phyloP scores from a whole-genome alignment of 2,329 filamentous ascomycete species.

The Thielaviopsis euricoi region DNA sequence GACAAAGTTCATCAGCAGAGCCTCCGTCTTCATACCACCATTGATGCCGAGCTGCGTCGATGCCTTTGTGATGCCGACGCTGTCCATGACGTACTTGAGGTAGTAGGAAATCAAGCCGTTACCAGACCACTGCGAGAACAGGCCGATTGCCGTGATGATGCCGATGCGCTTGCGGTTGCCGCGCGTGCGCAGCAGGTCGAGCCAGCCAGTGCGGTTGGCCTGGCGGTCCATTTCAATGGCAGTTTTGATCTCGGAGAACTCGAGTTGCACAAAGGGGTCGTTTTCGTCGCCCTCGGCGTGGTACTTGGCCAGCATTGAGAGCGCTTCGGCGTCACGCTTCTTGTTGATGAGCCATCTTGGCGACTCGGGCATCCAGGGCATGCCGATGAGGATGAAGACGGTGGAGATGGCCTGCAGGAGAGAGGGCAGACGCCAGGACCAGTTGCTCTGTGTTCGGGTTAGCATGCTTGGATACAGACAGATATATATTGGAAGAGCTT shows the following conservation, averaged over 20 bases:
- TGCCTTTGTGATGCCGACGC: slow-evolving; percentile 21
- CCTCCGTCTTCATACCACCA: slow-evolving; percentile 14
- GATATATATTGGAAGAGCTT: too few relatives aligned
- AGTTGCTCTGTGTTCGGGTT: slow-evolving; percentile 5
- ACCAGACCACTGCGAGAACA: slow-evolving; percentile 17
- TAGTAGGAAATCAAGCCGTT: slow-evolving; percentile 23
- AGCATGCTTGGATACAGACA: background rate
- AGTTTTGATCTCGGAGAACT: slow-evolving; percentile 19
- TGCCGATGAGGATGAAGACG: slow-evolving; percentile 13
- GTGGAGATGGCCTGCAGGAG: slow-evolving; percentile 18
- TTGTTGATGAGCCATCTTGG: slow-evolving; percentile 21
- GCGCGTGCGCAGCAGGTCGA: slow-evolving; percentile 14
- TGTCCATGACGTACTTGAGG: slow-evolving; percentile 20
- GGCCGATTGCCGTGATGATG: slow-evolving; percentile 16
- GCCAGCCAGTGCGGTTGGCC: slow-evolving; percentile 14
- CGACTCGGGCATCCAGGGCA: slow-evolving; percentile 17
- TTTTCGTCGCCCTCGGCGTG: slow-evolving; percentile 25
- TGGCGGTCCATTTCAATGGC: slow-evolving; percentile 16
- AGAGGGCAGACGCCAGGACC: slow-evolving; percentile 17
- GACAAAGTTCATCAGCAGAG: slow-evolving; percentile 12
- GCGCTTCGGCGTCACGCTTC: slow-evolving; percentile 23
- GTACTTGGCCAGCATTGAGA: slow-evolving; percentile 22
- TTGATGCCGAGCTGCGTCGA: slow-evolving; percentile 25
- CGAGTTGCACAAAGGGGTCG: slow-evolving; percentile 15
- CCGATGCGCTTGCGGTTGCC: slow-evolving; percentile 17